Conservation (phyloP, 2,329 filamentous ascomycete species). For the Chrysoporthe cubensis region DNA sequence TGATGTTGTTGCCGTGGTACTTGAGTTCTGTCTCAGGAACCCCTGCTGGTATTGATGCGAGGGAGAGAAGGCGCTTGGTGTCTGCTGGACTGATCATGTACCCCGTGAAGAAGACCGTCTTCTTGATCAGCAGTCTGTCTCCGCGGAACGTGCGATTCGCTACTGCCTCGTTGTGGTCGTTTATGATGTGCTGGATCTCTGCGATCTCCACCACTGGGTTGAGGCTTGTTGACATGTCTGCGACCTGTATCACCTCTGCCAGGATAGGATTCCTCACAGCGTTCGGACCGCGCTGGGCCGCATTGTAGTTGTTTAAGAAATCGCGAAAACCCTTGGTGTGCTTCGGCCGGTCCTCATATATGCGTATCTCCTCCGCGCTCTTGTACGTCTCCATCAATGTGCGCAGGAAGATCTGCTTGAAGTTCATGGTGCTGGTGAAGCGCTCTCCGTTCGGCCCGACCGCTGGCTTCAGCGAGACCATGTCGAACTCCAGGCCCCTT, state of each 20-base stretch:
- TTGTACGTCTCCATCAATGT: slow-evolving; percentile 85
- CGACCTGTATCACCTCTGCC: slow-evolving; percentile 85
- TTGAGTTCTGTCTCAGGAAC: slow-evolving; percentile 74
- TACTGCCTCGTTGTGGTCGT: slow-evolving; percentile 75
- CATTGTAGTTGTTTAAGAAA: slow-evolving; percentile 81
- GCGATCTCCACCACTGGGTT: slow-evolving; percentile 80
- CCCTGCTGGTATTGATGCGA: slow-evolving; percentile 67
- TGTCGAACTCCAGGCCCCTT: slow-evolving; percentile 83
- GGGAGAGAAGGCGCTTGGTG: slow-evolving; percentile 70
- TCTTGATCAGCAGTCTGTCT: slow-evolving; percentile 72
- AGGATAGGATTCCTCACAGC: slow-evolving; percentile 65
- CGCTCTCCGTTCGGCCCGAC: slow-evolving; percentile 79
- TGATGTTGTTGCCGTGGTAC: slow-evolving; percentile 84
- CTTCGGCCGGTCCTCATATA: slow-evolving; percentile 69
- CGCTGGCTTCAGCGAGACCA: slow-evolving; percentile 84
- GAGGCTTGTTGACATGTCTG: slow-evolving; percentile 73
- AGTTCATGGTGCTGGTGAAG: slow-evolving; percentile 83
- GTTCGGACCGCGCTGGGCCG: slow-evolving; percentile 49
- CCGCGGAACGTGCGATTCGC: slow-evolving; percentile 43
- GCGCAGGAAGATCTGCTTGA: slow-evolving; percentile 86
- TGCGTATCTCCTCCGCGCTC: slow-evolving; percentile 78
- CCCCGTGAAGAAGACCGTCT: slow-evolving; percentile 88
- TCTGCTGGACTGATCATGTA: slow-evolving; percentile 80
- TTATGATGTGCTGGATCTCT: slow-evolving; percentile 87
- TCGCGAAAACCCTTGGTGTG: slow-evolving; percentile 82